These are phyloP conservation scores for Pseudocercospora musae DNA, from an alignment of 2,329 filamentous ascomycete genomes.

Conservation along the genomic window DNA sequence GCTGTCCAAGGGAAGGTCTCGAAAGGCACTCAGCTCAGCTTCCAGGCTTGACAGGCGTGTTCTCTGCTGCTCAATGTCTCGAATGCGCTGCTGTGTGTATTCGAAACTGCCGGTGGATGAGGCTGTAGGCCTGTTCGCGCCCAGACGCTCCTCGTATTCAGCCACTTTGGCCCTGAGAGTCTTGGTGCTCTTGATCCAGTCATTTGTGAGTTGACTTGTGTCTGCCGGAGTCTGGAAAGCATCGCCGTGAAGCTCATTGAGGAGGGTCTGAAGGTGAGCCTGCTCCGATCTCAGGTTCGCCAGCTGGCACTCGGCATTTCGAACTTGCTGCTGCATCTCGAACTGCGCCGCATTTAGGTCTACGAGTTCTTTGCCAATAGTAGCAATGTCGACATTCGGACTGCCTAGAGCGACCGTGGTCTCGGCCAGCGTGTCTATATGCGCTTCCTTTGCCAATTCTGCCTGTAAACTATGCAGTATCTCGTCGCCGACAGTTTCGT, in stretches of 20 bases:
- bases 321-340: slow-evolving; percentile 29
- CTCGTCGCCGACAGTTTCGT: slow-evolving; percentile 16
- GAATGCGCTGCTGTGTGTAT: slow-evolving; percentile 58
- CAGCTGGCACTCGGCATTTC: slow-evolving; percentile 25
- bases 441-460: slow-evolving; percentile 30
- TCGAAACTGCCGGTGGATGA: slow-evolving; percentile 48
- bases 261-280: slow-evolving; percentile 18
- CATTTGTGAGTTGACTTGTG: slow-evolving; percentile 67
- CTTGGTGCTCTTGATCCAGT: slow-evolving; percentile 62
- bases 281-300: slow-evolving; percentile 27
- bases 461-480: slow-evolving; percentile 19
- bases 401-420: slow-evolving; percentile 38
- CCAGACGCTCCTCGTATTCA: slow-evolving; percentile 54
- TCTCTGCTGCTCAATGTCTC: slow-evolving; percentile 52
- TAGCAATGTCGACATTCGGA: slow-evolving; percentile 25
- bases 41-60: slow-evolving; percentile 57
- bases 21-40: slow-evolving; percentile 61
- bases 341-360: slow-evolving; percentile 25
- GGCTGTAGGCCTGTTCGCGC: slow-evolving; percentile 33
- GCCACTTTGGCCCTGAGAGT: slow-evolving; percentile 60
- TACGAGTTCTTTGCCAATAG: slow-evolving; percentile 21
- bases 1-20: slow-evolving; percentile 68
- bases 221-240: slow-evolving; percentile 49
- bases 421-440: slow-evolving; percentile 37
- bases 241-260: slow-evolving; percentile 24